These are phyloP conservation scores for Apiospora arundinis DNA, from an alignment of 2,329 filamentous ascomycete species.

Conservation along the genomic window DNA sequence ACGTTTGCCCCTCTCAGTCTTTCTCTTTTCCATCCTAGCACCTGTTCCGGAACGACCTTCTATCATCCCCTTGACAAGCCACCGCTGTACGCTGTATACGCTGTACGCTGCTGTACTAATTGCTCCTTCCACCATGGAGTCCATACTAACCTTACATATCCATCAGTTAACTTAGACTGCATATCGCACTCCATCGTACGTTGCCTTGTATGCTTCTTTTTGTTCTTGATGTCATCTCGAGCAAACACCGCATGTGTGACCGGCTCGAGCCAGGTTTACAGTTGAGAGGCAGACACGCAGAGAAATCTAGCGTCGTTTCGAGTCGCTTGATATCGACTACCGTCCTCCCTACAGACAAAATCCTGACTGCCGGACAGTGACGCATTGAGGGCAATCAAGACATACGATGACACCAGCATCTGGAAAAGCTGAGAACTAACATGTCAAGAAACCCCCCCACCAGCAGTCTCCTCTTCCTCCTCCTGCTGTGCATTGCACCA, in stretches of 20 bases:
- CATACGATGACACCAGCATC: conserved; percentile 5
- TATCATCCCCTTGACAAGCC: conserved; percentile 10
- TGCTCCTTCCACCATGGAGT: neutral
- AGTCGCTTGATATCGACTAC: conserved; percentile 4
- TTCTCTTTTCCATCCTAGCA: conserved; percentile 13
- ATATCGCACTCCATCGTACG: neutral
- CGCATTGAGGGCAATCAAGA: conserved; percentile 4
- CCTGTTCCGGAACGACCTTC: conserved; percentile 15
- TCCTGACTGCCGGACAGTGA: neutral
- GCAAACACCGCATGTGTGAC: neutral
- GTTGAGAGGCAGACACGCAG: neutral
- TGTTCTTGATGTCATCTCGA: conserved; percentile 1
- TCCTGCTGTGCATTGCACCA: neutral
- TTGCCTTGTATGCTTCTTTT: neutral
- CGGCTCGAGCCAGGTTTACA: neutral
- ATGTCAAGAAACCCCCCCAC: neutral
- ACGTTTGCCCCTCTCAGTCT: neutral
- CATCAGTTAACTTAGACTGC: neutral
- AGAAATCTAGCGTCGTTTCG: conserved; percentile 11
- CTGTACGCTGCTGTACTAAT: neutral
- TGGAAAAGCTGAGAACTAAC: neutral
- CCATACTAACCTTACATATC: neutral
- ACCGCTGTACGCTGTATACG: neutral
- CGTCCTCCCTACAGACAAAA: neutral
- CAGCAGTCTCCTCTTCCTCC: neutral